These are phyloP conservation scores for Lineolata rhizophorae DNA, from an alignment of 495 filamentous ascomycete species.

Conservation along the genomic window DNA sequence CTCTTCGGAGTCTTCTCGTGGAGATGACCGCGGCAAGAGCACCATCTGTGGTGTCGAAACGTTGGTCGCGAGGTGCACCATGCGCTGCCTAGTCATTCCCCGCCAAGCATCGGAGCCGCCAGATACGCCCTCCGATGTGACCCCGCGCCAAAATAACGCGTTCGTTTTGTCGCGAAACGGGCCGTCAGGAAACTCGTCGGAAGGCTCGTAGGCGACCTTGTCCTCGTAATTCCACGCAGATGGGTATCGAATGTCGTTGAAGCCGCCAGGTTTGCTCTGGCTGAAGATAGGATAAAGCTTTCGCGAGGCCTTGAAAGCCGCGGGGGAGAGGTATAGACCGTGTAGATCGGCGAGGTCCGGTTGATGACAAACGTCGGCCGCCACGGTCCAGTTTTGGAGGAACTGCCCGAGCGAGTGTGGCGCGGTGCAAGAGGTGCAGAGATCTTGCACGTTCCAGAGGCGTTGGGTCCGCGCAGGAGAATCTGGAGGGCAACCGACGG, in stretches of 20 bases:
- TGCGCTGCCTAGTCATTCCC: slow-evolving; percentile 35
- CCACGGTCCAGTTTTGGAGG: slow-evolving; percentile 31
- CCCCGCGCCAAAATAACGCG: slow-evolving; percentile 16
- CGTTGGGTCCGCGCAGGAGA: slow-evolving; percentile 12
- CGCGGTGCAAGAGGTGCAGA: slow-evolving; percentile 37
- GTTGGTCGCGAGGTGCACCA: slow-evolving; percentile 30
- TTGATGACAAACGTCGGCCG: slow-evolving; percentile 54
- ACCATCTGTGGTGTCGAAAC: slow-evolving; percentile 19
- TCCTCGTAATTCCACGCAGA: slow-evolving; percentile 18
- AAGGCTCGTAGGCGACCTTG: slow-evolving; percentile 12
- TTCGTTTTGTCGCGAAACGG: slow-evolving; percentile 13
- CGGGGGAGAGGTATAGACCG: slow-evolving; percentile 42
- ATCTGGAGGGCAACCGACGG: slow-evolving; percentile 10
- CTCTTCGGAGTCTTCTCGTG: slow-evolving; percentile 4
- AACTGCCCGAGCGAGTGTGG: slow-evolving; percentile 52
- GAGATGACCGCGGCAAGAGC: slow-evolving; percentile 21
- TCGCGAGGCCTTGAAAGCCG: slow-evolving; percentile 36
- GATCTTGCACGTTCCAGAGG: slow-evolving; percentile 16
- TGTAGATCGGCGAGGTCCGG: slow-evolving; percentile 56
- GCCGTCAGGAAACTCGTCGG: slow-evolving; percentile 9
- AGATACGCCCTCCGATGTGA: slow-evolving; percentile 28
- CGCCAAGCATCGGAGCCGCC: slow-evolving; percentile 25
- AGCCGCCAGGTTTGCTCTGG: slow-evolving; percentile 41
- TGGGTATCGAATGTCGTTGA: slow-evolving; percentile 28
- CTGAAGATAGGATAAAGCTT: slow-evolving; percentile 54